Percentiles rank a stretch among this genome's conserved stretches.
Evolutionary conservation across 2,329 filamentous ascomycete species (phyloP).

Genomic region (Rhynchosporium agropyri): DNA sequence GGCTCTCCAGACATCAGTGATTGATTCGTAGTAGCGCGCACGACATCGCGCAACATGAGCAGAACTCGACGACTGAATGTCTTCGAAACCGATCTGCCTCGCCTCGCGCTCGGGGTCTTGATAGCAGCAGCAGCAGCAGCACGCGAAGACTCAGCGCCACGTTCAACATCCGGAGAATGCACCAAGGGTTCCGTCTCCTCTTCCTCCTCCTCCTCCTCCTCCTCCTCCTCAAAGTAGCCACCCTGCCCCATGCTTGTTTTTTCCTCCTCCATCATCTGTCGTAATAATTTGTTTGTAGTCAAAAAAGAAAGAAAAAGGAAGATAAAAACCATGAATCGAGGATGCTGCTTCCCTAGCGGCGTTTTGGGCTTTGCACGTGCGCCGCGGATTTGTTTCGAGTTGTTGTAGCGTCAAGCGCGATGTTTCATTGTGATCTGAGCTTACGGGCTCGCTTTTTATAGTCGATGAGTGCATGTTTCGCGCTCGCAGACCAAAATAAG

Average conservation of each 20-base stretch:
- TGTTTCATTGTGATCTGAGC: conserved; percentile 10
- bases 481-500: not conserved
- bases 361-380: conserved; percentile 4
- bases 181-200: conserved; percentile 16
- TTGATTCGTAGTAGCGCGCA: conserved; percentile 3
- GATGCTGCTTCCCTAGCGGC: not conserved
- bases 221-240: not conserved
- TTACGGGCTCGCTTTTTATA: not conserved
- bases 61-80: conserved; percentile 5
- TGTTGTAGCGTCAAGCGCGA: conserved; percentile 1
- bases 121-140: not conserved
- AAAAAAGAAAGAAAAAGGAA: not conserved
- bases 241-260: conserved; percentile 18
- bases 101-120: not conserved
- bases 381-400: conserved; percentile 9
- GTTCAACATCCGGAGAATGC: conserved; percentile 5
- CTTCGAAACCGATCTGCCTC: not conserved
- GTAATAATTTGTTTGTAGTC: not conserved
- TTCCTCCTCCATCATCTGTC: not conserved
- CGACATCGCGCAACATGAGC: conserved; percentile 4
- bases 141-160: not conserved
- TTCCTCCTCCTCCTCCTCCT: not conserved
- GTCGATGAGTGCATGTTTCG: not conserved
- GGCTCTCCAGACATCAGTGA: conserved; percentile 10
- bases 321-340: not conserved